phyloP scores from a whole-genome alignment of 1,284 basidiomycete species.

The Tilletia setariae region DNA sequence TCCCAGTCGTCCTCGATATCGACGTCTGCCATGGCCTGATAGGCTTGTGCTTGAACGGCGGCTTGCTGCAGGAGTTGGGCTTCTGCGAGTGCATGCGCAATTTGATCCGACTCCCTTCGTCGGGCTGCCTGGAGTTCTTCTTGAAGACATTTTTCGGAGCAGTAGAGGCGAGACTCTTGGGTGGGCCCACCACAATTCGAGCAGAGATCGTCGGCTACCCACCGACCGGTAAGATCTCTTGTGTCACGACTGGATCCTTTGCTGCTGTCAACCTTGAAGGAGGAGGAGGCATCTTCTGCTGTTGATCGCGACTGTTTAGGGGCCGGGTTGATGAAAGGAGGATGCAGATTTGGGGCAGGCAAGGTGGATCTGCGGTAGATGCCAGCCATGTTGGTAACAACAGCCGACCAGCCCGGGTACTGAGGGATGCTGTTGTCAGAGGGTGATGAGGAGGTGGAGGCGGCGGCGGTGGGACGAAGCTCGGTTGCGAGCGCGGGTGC shows the following conservation, averaged over 20 bases:
- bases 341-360: not conserved
- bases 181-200: slow-evolving; percentile 1
- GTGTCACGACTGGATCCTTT: not conserved
- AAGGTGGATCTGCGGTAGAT: slow-evolving; percentile 15
- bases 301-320: not conserved
- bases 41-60: not conserved
- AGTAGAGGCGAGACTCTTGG: slow-evolving; percentile 4
- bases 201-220: slow-evolving; percentile 7
- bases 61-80: not conserved
- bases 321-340: not conserved
- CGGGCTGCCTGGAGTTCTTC: not conserved
- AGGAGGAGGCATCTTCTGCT: not conserved
- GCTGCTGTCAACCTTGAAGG: not conserved
- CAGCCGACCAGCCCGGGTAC: not conserved
- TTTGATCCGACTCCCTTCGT: not conserved
- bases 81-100: slow-evolving; percentile 11
- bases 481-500: too few relatives aligned
- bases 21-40: slow-evolving; percentile 13
- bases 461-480: not conserved
- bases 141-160: slow-evolving; percentile 10
- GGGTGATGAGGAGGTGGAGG: not conserved
- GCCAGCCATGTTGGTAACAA: not conserved
- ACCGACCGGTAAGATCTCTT: not conserved
- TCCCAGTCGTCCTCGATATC: not conserved
- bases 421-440: not conserved